Conservation (phyloP, 192 early-diverging fungal species). For the Backusella australiensis region DNA sequence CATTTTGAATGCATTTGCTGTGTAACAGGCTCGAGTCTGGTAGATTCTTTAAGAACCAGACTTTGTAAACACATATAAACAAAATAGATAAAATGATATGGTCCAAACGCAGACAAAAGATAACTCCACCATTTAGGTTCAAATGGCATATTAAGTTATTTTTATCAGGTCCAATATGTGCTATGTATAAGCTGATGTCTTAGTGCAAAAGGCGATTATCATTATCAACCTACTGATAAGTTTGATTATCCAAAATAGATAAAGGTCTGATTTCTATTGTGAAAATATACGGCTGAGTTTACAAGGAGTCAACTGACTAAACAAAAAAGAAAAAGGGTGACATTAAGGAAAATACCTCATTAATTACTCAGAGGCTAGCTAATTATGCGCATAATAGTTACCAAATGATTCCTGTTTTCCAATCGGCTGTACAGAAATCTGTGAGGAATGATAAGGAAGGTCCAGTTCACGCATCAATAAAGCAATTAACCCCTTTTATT, state of each 20-base stretch:
- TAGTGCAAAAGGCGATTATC: not conserved
- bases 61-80: not conserved
- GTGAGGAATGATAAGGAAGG: not conserved
- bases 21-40: not conserved
- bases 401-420: not conserved
- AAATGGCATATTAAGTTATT: not conserved
- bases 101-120: not conserved
- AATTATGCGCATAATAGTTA: slow-evolving; percentile 3
- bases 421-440: not conserved
- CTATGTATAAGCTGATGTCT: not conserved
- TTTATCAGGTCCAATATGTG: not conserved
- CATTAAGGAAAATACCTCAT: not conserved
- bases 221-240: not conserved
- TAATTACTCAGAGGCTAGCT: not conserved
- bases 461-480: not conserved
- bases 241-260: slow-evolving; percentile 6
- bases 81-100: not conserved
- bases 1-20: not conserved
- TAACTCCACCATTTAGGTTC: not conserved
- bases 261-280: not conserved
- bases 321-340: slow-evolving; percentile 1
- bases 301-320: not conserved
- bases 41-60: not conserved
- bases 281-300: not conserved
- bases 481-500: not conserved